Conservation (phyloP, 1,139 yeast genomes). For the Debaryomyces sp. region DNA sequence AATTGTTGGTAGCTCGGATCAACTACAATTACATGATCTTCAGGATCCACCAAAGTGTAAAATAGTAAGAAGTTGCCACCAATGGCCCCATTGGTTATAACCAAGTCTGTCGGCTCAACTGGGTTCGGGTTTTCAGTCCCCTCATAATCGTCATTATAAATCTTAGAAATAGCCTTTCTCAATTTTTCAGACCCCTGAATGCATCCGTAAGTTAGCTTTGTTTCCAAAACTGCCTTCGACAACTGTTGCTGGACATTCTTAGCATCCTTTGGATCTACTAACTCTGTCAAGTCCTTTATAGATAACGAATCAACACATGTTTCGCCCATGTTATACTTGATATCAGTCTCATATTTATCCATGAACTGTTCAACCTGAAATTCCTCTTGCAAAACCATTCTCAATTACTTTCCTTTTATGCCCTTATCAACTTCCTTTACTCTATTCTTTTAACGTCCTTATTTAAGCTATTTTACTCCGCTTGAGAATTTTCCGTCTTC, state of each 20-base stretch:
- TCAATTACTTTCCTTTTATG: neutral
- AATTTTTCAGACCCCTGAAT: constrained; percentile 50
- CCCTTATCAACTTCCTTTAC: too few relatives aligned
- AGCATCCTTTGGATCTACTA: constrained; percentile 23
- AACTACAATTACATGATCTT: constrained; percentile 53
- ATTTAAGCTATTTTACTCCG: too few relatives aligned
- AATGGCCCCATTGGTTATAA: constrained; percentile 60
- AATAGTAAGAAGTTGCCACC: constrained; percentile 56
- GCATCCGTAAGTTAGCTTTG: constrained; percentile 48
- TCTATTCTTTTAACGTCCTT: too few relatives aligned
- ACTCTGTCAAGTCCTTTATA: constrained; percentile 36
- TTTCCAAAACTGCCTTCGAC: neutral
- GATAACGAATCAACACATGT: constrained; percentile 55
- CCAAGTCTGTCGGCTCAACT: constrained; percentile 35
- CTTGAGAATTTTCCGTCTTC: too few relatives aligned
- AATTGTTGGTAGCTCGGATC: constrained; percentile 59
- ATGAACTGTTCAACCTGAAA: constrained; percentile 62
- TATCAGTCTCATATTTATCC: constrained; percentile 51
- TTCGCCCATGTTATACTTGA: constrained; percentile 52
- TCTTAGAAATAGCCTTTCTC: constrained; percentile 33
- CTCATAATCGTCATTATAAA: constrained; percentile 33
- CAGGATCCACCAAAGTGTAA: constrained; percentile 48
- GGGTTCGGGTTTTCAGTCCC: constrained; percentile 12
- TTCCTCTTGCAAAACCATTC: constrained; percentile 42
- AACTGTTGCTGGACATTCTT: constrained; percentile 4